phyloP scores from a whole-genome alignment of 768 basidiomycete genomes.

The Lentinula sp. region DNA sequence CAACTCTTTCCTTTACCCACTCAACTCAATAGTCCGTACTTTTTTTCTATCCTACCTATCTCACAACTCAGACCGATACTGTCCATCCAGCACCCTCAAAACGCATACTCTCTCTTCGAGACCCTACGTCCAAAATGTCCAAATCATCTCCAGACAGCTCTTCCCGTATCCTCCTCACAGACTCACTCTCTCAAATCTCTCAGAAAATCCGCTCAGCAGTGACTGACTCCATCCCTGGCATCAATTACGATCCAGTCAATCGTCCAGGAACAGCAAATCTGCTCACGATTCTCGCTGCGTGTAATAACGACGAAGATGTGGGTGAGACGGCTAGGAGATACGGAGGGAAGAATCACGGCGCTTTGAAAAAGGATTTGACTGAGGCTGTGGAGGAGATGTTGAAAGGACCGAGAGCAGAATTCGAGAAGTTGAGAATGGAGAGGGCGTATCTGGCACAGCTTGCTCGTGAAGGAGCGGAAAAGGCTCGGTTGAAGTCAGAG shows the following conservation, averaged over 20 bases:
- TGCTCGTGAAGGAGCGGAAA: conserved; percentile 55
- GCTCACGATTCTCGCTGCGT: conserved; percentile 73
- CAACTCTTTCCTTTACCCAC: conserved; percentile 69
- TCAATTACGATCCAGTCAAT: conserved; percentile 74
- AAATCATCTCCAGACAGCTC: conserved; percentile 77
- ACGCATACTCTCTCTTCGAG: conserved; percentile 80
- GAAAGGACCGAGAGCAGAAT: conserved; percentile 63
- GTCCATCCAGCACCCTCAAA: conserved; percentile 59
- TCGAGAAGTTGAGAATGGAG: conserved; percentile 57
- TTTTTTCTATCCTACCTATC: conserved; percentile 23
- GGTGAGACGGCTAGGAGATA: conserved; percentile 43
- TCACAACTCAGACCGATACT: too few relatives aligned
- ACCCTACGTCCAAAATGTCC: conserved; percentile 90
- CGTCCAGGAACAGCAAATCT: conserved; percentile 85
- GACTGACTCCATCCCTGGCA: conserved; percentile 72
- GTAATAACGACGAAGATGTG: conserved; percentile 39
- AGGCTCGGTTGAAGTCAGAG: conserved; percentile 56
- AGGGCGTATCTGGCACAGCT: conserved; percentile 54
- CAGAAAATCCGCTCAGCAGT: conserved; percentile 76
- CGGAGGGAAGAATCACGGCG: conserved; percentile 49
- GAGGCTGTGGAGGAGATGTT: conserved; percentile 68
- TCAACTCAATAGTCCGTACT: conserved; percentile 57
- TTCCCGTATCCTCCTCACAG: conserved; percentile 86
- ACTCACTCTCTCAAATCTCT: conserved; percentile 51
- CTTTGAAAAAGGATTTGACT: conserved; percentile 68